Conservation (phyloP, 1,139 yeast species). For the Meyerozyma guilliermondii region DNA sequence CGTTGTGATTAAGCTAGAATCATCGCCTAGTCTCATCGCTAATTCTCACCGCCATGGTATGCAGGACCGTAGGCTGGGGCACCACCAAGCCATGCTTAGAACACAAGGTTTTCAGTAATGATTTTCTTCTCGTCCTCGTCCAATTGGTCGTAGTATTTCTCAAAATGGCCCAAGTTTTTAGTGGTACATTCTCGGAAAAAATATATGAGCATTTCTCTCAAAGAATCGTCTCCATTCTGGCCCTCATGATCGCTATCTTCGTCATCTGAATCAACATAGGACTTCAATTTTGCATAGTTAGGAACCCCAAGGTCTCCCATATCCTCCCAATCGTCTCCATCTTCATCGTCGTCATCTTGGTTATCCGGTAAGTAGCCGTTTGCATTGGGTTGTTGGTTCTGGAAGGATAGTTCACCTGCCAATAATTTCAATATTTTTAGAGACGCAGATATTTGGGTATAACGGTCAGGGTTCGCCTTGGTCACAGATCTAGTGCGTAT, state of each 20-base stretch:
- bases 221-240: conserved; percentile 33
- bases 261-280: conserved; percentile 46
- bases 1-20: background rate
- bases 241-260: conserved; percentile 31
- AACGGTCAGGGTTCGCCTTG: conserved; percentile 56
- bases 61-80: background rate
- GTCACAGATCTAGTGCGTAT: conserved; percentile 87
- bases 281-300: conserved; percentile 51
- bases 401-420: conserved; percentile 63
- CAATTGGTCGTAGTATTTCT: conserved; percentile 46
- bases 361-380: conserved; percentile 29
- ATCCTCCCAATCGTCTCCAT: conserved; percentile 79
- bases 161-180: conserved; percentile 51
- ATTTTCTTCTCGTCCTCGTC: conserved; percentile 53
- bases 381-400: conserved; percentile 43
- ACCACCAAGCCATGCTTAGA: conserved; percentile 7
- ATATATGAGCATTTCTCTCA: conserved; percentile 42
- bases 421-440: conserved; percentile 70
- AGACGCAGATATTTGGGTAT: conserved; percentile 62
- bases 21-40: background rate
- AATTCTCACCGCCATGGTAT: background rate
- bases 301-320: conserved; percentile 62
- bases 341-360: conserved; percentile 39
- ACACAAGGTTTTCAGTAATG: conserved; percentile 43
- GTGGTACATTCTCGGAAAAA: conserved; percentile 65